phyloP scores from a whole-genome alignment of 2,329 filamentous ascomycete genomes.

The Sporothrix schenckii region DNA sequence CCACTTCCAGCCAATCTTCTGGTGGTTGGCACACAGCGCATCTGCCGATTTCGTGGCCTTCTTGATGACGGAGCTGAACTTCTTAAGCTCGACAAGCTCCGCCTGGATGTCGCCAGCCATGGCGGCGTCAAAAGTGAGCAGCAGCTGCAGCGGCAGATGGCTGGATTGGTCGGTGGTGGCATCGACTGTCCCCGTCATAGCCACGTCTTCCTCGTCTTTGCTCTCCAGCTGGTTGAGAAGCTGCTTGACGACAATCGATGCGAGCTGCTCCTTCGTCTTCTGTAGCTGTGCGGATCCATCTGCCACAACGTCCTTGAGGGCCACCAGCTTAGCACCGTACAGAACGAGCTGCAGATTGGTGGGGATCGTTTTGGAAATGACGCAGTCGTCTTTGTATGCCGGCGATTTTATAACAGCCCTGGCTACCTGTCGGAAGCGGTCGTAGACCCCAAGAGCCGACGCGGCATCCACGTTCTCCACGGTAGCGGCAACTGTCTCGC shows the following conservation, averaged over 20 bases:
- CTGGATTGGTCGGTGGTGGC: neutral
- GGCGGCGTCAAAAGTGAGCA: slow-evolving; percentile 38
- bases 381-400: neutral
- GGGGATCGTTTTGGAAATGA: neutral
- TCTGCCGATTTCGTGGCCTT: slow-evolving; percentile 36
- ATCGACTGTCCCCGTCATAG: neutral
- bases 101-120: slow-evolving; percentile 34
- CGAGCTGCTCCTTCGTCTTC: slow-evolving; percentile 5
- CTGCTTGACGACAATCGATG: slow-evolving; percentile 23
- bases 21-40: slow-evolving; percentile 35
- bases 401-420: neutral
- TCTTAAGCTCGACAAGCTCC: slow-evolving; percentile 28
- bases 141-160: slow-evolving; percentile 32
- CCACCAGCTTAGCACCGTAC: slow-evolving; percentile 9
- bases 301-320: neutral
- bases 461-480: neutral
- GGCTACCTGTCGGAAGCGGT: slow-evolving; percentile 28
- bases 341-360: slow-evolving; percentile 22
- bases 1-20: slow-evolving; percentile 50
- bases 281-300: neutral
- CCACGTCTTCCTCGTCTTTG: slow-evolving; percentile 26
- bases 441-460: slow-evolving; percentile 20
- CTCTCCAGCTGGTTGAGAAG: slow-evolving; percentile 18
- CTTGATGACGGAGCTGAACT: slow-evolving; percentile 3
- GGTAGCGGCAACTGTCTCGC: slow-evolving; percentile 32